Conservation (phyloP, 75 land plant genomes). For the Selaginella tamariscina region DNA sequence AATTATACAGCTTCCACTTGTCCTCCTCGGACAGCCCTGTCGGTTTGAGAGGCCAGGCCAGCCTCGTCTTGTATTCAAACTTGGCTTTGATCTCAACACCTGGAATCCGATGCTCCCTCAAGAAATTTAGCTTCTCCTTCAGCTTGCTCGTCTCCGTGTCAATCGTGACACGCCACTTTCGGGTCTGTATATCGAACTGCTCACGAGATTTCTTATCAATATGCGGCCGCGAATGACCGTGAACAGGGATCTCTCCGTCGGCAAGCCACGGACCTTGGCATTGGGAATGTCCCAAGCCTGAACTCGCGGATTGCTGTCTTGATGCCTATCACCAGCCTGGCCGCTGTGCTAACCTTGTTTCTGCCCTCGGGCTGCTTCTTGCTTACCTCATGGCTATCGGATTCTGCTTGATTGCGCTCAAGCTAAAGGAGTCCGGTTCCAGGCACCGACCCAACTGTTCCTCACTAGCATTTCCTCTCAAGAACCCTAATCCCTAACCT, state of each 20-base stretch:
- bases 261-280: slow-evolving; percentile 21
- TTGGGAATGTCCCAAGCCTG: slow-evolving; percentile 15
- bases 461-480: too few species aligned
- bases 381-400: background rate
- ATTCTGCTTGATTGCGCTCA: background rate
- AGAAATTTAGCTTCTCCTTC: slow-evolving; percentile 29
- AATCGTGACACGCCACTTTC: slow-evolving; percentile 23
- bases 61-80: slow-evolving; percentile 22
- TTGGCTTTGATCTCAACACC: slow-evolving; percentile 27
- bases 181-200: slow-evolving; percentile 32
- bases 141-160: slow-evolving; percentile 25
- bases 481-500: too few species aligned
- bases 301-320: slow-evolving; percentile 10
- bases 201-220: slow-evolving; percentile 38
- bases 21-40: background rate
- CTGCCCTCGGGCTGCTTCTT: background rate
- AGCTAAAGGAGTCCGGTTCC: too few species aligned
- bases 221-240: slow-evolving; percentile 32
- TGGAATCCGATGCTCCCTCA: slow-evolving; percentile 22
- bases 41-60: slow-evolving; percentile 7
- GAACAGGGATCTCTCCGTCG: slow-evolving; percentile 20
- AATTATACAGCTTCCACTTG: background rate
- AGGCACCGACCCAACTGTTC: too few species aligned
- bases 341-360: background rate
- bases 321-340: background rate